Evolutionary conservation across 768 basidiomycete species (phyloP).

Genomic region (Naganishia vaughanmartiniae): DNA sequence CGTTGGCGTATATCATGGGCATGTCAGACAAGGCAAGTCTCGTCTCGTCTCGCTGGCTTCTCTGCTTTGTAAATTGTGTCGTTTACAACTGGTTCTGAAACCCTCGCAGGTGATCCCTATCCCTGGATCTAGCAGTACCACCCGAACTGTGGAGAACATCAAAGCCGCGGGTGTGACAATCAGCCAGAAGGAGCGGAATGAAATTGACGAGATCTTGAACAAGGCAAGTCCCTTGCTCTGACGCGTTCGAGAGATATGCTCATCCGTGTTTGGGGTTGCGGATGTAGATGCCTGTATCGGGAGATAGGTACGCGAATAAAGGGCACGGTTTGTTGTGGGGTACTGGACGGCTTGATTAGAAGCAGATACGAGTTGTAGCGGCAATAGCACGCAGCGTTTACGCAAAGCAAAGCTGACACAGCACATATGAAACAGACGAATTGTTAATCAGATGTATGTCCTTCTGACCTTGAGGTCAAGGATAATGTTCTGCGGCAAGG

Average conservation of each 20-base stretch:
- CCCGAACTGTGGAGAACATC: constrained; percentile 57
- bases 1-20: constrained; percentile 53
- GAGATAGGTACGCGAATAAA: constrained; percentile 27
- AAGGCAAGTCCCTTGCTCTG: constrained; percentile 29
- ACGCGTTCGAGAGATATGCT: not conserved
- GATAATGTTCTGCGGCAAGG: too few species aligned
- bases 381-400: too few species aligned
- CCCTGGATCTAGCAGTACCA: constrained; percentile 56
- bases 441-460: too few species aligned
- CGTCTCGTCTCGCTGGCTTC: not conserved
- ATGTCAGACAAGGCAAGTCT: constrained; percentile 43
- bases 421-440: too few species aligned
- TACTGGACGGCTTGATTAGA: constrained; percentile 21
- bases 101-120: constrained; percentile 56
- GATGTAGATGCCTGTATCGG: constrained; percentile 5
- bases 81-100: not conserved
- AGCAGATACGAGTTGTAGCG: too few species aligned
- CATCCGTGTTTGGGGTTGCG: not conserved
- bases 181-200: constrained; percentile 53
- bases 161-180: constrained; percentile 56
- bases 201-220: constrained; percentile 52
- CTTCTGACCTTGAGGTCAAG: too few species aligned
- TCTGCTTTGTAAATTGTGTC: not conserved
- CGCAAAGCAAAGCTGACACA: too few species aligned
- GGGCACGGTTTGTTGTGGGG: constrained; percentile 30